Conservation (phyloP, 2,329 filamentous ascomycete genomes). For the Aspergillus neoniger region DNA sequence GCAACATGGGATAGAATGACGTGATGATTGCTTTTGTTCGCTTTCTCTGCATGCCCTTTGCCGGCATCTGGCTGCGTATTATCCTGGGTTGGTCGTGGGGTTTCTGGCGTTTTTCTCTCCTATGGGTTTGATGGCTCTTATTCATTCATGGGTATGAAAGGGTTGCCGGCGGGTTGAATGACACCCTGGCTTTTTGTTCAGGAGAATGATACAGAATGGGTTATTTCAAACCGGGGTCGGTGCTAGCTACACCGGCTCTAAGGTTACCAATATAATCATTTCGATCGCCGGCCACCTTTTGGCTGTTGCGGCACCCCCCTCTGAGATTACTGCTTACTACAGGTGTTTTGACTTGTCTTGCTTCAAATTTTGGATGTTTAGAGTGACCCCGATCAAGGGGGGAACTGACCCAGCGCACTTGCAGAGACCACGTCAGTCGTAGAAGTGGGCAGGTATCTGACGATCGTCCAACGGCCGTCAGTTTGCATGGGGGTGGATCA, state of each 20-base stretch:
- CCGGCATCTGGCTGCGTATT: constrained; percentile 37
- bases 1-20: constrained; percentile 98
- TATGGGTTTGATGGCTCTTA: constrained; percentile 36
- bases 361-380: neutral
- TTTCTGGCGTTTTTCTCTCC: constrained; percentile 42
- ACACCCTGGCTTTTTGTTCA: constrained; percentile 20
- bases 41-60: constrained; percentile 36
- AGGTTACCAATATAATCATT: constrained; percentile 28
- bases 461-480: neutral
- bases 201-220: constrained; percentile 26
- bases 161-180: constrained; percentile 33
- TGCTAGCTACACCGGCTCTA: constrained; percentile 19
- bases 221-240: constrained; percentile 22
- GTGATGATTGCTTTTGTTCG: constrained; percentile 30
- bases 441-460: neutral
- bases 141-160: constrained; percentile 30
- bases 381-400: neutral
- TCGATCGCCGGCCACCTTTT: constrained; percentile 20
- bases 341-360: neutral
- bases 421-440: neutral
- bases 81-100: constrained; percentile 41
- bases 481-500: constrained; percentile 3
- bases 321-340: constrained; percentile 9
- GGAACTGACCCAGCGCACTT: neutral
- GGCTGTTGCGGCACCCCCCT: constrained; percentile 22